Evolutionary conservation across 2,329 filamentous ascomycete genomes (phyloP).

Genomic region (Pseudopithomyces maydicus): DNA sequence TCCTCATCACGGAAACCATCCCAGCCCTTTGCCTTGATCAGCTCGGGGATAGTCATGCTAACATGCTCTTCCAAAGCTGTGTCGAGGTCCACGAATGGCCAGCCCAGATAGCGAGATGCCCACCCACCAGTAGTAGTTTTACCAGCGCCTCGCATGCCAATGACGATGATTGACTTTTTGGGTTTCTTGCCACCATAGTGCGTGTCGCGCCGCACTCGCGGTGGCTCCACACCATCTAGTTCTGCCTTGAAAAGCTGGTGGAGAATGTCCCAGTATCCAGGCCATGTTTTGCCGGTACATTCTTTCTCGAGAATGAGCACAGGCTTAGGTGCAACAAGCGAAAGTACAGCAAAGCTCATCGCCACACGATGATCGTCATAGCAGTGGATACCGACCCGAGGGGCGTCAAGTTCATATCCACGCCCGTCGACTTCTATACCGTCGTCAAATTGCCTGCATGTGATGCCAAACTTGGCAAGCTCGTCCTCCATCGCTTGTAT

Average conservation of each 20-base stretch:
- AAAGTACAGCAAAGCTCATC: conserved; percentile 96
- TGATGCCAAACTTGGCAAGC: conserved; percentile 89
- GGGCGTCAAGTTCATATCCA: conserved; percentile 55
- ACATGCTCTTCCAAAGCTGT: conserved; percentile 78
- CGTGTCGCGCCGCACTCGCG: conserved; percentile 40
- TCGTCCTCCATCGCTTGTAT: conserved; percentile 96
- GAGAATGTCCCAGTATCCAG: conserved; percentile 95
- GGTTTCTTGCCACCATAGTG: conserved; percentile 40
- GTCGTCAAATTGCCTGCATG: conserved; percentile 86
- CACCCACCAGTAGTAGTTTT: conserved; percentile 93
- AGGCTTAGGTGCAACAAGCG: conserved; percentile 70
- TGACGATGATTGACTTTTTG: conserved; percentile 81
- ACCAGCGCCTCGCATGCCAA: conserved; percentile 95
- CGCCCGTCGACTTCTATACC: conserved; percentile 78
- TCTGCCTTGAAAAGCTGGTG: conserved; percentile 76
- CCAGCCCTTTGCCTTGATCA: conserved; percentile 82
- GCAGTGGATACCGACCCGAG: conserved; percentile 75
- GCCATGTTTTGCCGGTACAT: conserved; percentile 97
- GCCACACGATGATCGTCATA: conserved; percentile 98
- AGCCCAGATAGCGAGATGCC: conserved; percentile 75
- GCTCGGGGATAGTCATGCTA: conserved; percentile 80
- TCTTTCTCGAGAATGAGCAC: conserved; percentile 86
- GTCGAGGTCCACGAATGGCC: conserved; percentile 86
- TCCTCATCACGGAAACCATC: conserved; percentile 85
- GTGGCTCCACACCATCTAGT: conserved; percentile 74